Evolutionary conservation across 768 basidiomycete species (phyloP).

Genomic region (Hygrophoropsis aurantiaca): DNA sequence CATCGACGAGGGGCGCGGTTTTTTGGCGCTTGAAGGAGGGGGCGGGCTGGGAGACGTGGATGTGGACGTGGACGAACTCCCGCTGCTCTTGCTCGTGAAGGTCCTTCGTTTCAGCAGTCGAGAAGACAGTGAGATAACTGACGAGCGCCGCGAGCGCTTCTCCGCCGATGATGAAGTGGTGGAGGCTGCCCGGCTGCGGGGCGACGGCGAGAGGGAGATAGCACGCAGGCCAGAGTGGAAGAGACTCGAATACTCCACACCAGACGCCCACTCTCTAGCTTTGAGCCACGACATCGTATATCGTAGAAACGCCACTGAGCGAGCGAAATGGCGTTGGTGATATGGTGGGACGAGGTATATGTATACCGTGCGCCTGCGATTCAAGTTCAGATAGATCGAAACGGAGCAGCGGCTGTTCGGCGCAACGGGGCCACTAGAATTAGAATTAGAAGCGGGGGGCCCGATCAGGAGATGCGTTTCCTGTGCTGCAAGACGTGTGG

Average conservation of each 20-base stretch:
- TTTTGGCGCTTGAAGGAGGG: no score
- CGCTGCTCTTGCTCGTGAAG: slow-evolving; percentile 2
- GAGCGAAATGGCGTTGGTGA: no score
- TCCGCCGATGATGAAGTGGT: slow-evolving; percentile 2
- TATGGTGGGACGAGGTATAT: slow-evolving; percentile 21
- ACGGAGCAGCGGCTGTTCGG: neutral
- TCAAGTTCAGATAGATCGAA: slow-evolving; percentile 11
- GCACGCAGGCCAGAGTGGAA: slow-evolving; percentile 35
- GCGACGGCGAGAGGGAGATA: slow-evolving; percentile 19
- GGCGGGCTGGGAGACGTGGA: no score
- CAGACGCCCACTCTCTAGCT: slow-evolving; percentile 26
- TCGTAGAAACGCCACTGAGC: no score
- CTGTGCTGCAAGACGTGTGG: slow-evolving; percentile 6
- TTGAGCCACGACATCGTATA: slow-evolving; percentile 30
- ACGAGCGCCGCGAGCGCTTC: slow-evolving; percentile 3
- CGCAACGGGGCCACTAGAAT: no score
- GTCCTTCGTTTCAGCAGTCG: slow-evolving; percentile 6
- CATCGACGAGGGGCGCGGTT: slow-evolving; percentile 13
- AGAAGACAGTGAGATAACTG: slow-evolving; percentile 6
- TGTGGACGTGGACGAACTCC: slow-evolving; percentile 1
- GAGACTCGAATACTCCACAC: slow-evolving; percentile 32
- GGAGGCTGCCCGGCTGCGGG: slow-evolving; percentile 5
- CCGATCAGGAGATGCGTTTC: neutral
- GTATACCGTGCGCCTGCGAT: slow-evolving; percentile 13
- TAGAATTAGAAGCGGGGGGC: neutral